These are phyloP conservation scores for Acer negundo DNA, from an alignment of 345 rosid species.

Conservation along the genomic window DNA sequence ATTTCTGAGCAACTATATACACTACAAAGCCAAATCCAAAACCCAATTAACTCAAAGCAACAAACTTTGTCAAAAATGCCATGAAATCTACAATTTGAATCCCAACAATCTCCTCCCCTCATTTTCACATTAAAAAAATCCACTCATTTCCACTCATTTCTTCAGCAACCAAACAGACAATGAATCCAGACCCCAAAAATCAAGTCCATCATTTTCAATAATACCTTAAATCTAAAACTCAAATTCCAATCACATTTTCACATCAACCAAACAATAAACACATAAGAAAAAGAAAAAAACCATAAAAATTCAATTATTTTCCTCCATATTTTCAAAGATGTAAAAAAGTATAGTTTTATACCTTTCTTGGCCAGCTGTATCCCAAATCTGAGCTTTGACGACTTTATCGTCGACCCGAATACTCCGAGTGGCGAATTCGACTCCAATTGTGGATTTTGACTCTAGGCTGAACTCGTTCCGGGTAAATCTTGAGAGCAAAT, in stretches of 20 bases:
- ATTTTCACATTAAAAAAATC: neutral
- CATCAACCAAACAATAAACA: neutral
- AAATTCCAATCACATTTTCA: neutral
- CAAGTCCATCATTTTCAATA: neutral
- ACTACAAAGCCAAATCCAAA: neutral
- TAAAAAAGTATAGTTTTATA: conserved; percentile 2
- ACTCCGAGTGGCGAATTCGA: conserved; percentile 84
- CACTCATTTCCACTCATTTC: neutral
- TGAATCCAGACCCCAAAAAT: neutral
- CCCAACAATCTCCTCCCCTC: neutral
- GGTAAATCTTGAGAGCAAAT: conserved; percentile 72
- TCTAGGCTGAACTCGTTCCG: conserved; percentile 82
- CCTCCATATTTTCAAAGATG: neutral
- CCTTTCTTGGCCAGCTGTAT: conserved; percentile 89
- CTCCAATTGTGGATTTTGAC: conserved; percentile 84
- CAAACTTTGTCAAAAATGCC: neutral
- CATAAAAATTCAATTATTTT: neutral
- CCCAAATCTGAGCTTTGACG: conserved; percentile 93
- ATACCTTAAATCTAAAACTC: neutral
- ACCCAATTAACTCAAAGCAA: neutral
- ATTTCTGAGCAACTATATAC: neutral
- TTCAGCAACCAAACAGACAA: neutral
- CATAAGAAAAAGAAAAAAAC: neutral
- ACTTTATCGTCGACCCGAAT: conserved; percentile 73
- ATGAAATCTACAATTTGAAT: no score